Percentiles rank a stretch among this genome's conserved stretches.
Evolutionary conservation across 2,329 filamentous ascomycete species (phyloP).

Genomic region (Ophioceras dolichostomum): DNA sequence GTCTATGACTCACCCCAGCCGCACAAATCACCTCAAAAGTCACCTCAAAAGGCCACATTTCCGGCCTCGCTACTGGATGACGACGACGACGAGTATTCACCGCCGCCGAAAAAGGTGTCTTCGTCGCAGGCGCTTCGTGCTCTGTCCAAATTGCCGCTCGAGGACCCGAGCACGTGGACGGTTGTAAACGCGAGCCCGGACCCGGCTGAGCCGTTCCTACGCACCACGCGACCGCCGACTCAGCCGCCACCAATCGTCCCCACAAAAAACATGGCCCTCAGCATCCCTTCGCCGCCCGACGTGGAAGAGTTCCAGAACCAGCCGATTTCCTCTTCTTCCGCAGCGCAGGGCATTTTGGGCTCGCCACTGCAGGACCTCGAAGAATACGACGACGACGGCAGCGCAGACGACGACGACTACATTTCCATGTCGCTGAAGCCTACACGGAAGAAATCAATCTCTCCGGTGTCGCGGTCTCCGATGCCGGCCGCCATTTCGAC

Average conservation of each 20-base stretch:
- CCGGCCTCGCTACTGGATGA: constrained; percentile 16
- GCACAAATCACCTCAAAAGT: too few relatives aligned
- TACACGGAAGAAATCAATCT: constrained; percentile 1
- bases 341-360: not conserved
- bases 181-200: constrained; percentile 15
- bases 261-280: not conserved
- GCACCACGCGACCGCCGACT: not conserved
- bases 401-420: constrained; percentile 5
- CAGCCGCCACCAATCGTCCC: not conserved
- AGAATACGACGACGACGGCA: constrained; percentile 3
- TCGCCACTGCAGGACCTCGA: constrained; percentile 3
- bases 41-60: constrained; percentile 4
- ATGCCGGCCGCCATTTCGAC: not conserved
- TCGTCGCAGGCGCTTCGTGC: constrained; percentile 23
- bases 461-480: constrained; percentile 1
- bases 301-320: constrained; percentile 1
- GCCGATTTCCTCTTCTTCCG: not conserved
- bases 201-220: not conserved
- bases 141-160: constrained; percentile 20
- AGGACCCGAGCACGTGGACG: constrained; percentile 21
- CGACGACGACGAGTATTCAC: constrained; percentile 18
- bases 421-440: constrained; percentile 9
- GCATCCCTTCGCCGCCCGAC: not conserved
- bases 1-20: constrained; percentile 12
- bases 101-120: constrained; percentile 21